These are phyloP conservation scores for Xylaria acuta DNA, from an alignment of 495 filamentous ascomycete genomes.

Conservation along the genomic window DNA sequence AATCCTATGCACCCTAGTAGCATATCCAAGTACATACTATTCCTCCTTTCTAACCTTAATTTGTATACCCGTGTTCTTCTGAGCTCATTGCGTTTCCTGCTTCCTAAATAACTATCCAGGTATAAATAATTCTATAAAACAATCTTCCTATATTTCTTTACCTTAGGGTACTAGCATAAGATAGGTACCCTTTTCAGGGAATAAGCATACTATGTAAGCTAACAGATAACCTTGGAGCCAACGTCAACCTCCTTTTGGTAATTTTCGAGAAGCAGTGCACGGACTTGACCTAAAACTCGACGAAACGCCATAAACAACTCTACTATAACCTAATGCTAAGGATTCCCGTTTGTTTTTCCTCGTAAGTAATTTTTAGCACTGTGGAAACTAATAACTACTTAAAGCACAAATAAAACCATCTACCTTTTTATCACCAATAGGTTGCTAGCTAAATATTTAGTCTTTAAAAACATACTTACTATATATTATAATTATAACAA, in stretches of 20 bases:
- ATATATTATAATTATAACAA: background rate
- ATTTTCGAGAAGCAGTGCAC: conserved; percentile 25
- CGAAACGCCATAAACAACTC: conserved; percentile 15
- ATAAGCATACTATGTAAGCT: background rate
- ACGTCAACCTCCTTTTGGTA: conserved; percentile 13
- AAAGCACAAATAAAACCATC: background rate
- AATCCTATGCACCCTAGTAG: background rate
- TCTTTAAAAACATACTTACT: background rate
- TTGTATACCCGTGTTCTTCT: background rate
- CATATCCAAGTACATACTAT: too few species aligned
- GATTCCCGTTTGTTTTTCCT: background rate
- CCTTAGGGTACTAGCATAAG: background rate
- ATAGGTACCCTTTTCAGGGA: background rate
- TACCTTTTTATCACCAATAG: background rate
- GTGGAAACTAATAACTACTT: too few species aligned
- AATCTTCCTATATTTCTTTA: background rate
- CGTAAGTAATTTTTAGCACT: background rate
- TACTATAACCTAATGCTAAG: background rate
- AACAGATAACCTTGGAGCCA: background rate
- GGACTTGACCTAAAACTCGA: conserved; percentile 5
- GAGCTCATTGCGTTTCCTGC: background rate
- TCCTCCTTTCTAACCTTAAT: background rate
- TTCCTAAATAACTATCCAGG: background rate
- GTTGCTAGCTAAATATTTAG: background rate
- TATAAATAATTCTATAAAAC: background rate